A percentile compares a stretch with the other conserved stretches of the same genome.
These are phyloP conservation scores for Phytophthora niederhauseri DNA, from an alignment of 352 stramenopile species.

Conservation along the genomic window DNA sequence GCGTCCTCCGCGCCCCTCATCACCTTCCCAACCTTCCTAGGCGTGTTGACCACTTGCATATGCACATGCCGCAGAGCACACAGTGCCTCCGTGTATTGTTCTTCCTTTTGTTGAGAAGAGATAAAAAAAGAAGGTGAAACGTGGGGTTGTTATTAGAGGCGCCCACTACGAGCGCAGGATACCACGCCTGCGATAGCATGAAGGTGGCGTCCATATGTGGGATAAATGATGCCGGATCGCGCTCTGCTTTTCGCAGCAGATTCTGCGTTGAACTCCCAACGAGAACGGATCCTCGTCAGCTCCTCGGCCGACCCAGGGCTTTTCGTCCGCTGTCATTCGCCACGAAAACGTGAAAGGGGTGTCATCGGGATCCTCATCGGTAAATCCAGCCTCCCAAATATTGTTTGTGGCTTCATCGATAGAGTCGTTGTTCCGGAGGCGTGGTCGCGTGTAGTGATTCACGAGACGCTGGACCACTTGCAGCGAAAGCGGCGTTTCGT, in stretches of 20 bases:
- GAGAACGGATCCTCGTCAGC: slow-evolving; percentile 4
- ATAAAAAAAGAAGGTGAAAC: slow-evolving; percentile 34
- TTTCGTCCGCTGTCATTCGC: background rate
- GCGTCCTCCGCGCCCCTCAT: slow-evolving; percentile 7
- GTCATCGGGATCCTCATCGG: background rate
- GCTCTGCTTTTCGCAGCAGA: background rate
- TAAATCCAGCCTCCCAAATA: background rate
- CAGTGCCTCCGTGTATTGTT: background rate
- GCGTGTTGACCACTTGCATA: background rate
- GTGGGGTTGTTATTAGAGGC: slow-evolving; percentile 19
- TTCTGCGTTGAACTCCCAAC: slow-evolving; percentile 12
- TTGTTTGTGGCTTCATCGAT: background rate
- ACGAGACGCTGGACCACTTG: slow-evolving; percentile 6
- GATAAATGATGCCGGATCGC: background rate
- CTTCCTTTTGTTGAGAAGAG: background rate
- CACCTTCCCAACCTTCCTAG: background rate
- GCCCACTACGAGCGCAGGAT: slow-evolving; percentile 25
- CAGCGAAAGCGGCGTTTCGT: background rate
- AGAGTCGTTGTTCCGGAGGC: background rate
- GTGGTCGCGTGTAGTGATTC: background rate
- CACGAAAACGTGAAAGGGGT: slow-evolving; percentile 6
- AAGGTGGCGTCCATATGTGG: slow-evolving; percentile 26
- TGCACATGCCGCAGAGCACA: background rate
- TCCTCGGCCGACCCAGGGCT: slow-evolving; percentile 1
- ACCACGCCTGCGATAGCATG: slow-evolving; percentile 21